Evolutionary conservation across 495 filamentous ascomycete genomes (phyloP), one percentile per base, ranked within the genome.

Genomic region (Geopyxis carbonaria): DNA sequence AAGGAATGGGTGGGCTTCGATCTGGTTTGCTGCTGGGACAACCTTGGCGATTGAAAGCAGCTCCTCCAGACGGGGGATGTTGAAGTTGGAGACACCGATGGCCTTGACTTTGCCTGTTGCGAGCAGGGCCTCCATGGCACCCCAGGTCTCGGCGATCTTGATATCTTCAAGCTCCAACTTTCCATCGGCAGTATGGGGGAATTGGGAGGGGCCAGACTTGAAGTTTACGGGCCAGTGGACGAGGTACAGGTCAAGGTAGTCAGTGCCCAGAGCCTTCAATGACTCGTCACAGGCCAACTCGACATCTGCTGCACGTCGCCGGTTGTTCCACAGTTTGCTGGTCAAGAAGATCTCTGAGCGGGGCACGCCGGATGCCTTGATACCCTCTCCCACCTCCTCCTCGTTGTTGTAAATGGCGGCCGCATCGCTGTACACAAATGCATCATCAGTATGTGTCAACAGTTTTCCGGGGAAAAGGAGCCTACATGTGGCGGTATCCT

Each of bases 11-110:
- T 86, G 80, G 62, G 86, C 85, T 63, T 93, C 84, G 53, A 91
- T 84, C 70, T 91, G 82, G 63, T 91, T 89, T 45, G 74, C 78
- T n/a, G 82, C 81, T 8, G 84, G 84, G 0, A 76, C 56, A 28
- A 86, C 60, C 22, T 59, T 67, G 35, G 69, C 71, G 34, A 76
- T 61, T 3, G 71, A 64, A 5, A 89, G 68, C 29, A 91, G 64
- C 53, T 84, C 61, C 55, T 84, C 69, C 1, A 92, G 67, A 54
- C 75, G 84, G 38, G 61, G 60, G 38, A 69, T 65, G 55, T 75
- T 79, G 66, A 83, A 87, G 61, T 93, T 91, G 44, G 70, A 78
- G 20, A 91, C 79, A 36, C 83, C 83, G 46, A 91, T 84, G 13
- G 77, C 73, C 58, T 68, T 73, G 35, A 67, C 65, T 62, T 86